Percentiles rank a stretch among this genome's conserved stretches.
Conservation (phyloP, 352 stramenopile species). For the Phytophthora idaei region DNA sequence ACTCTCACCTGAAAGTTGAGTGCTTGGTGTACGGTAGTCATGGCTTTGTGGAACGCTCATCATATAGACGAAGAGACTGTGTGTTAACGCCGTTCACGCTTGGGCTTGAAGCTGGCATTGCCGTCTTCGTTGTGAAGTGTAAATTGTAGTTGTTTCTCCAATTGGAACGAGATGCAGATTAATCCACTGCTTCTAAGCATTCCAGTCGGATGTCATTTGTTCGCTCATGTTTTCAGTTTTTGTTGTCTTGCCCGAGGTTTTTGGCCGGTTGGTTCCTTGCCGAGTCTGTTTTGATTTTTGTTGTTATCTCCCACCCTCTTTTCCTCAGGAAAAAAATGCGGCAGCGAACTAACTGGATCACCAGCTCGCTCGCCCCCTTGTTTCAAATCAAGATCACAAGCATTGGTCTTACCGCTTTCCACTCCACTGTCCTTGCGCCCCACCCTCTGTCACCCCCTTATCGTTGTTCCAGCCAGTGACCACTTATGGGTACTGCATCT, state of each 20-base stretch:
- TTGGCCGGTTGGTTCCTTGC: conserved; percentile 28
- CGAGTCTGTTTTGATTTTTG: conserved; percentile 51
- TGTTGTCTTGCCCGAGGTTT: conserved; percentile 29
- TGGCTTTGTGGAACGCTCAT: conserved; percentile 18
- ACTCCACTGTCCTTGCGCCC: conserved; percentile 32
- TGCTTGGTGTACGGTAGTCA: too few relatives aligned
- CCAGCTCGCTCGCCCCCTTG: conserved; percentile 26
- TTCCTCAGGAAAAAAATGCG: conserved; percentile 30
- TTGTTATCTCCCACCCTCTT: conserved; percentile 38
- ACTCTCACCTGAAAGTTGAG: conserved; percentile 23
- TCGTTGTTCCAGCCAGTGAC: conserved; percentile 2
- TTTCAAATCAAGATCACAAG: conserved; percentile 37
- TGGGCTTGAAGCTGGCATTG: conserved; percentile 2
- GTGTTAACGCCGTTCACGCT: conserved; percentile 9
- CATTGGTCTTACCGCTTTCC: conserved; percentile 36
- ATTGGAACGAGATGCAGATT: conserved; percentile 20
- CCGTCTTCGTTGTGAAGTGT: conserved; percentile 31
- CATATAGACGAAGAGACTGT: conserved; percentile 30
- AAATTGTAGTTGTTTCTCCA: conserved; percentile 24
- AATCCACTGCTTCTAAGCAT: conserved; percentile 10
- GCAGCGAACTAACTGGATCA: conserved; percentile 25
- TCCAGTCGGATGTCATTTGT: conserved; percentile 30
- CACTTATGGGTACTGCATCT: conserved; percentile 45
- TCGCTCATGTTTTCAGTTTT: conserved; percentile 38
- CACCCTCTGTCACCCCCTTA: conserved; percentile 3